Conservation (phyloP, 2,329 filamentous ascomycete species). For the Penicillium sp. region DNA sequence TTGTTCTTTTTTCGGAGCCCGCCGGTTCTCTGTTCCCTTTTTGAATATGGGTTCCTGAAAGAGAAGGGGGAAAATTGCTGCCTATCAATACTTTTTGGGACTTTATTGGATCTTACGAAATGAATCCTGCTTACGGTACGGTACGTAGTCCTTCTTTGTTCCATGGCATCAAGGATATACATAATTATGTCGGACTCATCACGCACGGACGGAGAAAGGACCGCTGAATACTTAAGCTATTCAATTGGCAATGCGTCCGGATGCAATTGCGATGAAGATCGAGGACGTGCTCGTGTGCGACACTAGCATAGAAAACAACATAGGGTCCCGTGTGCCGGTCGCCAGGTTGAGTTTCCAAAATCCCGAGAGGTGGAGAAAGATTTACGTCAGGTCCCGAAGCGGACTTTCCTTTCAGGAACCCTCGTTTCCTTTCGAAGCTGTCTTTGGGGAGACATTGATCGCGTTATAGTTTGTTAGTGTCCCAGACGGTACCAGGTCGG, state of each 20-base stretch:
- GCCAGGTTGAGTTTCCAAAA: not conserved
- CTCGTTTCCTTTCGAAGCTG: not conserved
- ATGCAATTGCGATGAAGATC: slow-evolving; percentile 7
- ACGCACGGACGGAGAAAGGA: slow-evolving; percentile 2
- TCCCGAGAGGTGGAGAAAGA: slow-evolving; percentile 5
- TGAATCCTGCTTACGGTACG: not conserved
- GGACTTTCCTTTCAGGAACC: slow-evolving; percentile 8
- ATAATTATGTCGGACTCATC: not conserved
- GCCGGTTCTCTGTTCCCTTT: slow-evolving; percentile 7
- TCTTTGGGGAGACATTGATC: not conserved
- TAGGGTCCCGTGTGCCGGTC: slow-evolving; percentile 20
- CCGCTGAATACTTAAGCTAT: slow-evolving; percentile 4
- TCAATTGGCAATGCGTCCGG: not conserved
- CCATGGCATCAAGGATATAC: not conserved
- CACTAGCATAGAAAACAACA: slow-evolving; percentile 7
- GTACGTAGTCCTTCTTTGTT: not conserved
- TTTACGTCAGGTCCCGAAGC: slow-evolving; percentile 17
- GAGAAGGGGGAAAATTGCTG: not conserved
- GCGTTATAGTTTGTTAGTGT: not conserved
- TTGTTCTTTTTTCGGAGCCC: slow-evolving; percentile 12
- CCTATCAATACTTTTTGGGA: not conserved
- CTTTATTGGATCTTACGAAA: not conserved
- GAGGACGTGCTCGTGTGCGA: slow-evolving; percentile 3
- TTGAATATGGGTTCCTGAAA: not conserved
- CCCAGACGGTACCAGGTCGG: not conserved